Evolutionary conservation across 768 basidiomycete species (phyloP).

Genomic region (Xerocomellus dryophilus): DNA sequence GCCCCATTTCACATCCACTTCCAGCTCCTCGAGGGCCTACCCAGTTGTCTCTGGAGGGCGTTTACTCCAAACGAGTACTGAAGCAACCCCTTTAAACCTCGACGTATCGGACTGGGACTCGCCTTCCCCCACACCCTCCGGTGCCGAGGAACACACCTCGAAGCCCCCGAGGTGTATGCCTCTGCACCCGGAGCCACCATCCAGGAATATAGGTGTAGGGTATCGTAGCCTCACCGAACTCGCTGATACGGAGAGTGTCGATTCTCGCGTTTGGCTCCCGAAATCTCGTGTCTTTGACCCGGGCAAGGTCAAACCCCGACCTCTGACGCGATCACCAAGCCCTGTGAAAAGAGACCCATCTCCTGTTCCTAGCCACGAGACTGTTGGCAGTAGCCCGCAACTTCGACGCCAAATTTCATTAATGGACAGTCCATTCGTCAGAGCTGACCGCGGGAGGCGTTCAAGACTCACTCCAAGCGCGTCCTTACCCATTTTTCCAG

Average conservation of each 20-base stretch:
- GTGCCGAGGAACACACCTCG: conserved; percentile 13
- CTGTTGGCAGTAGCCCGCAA: neutral
- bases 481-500: conserved; percentile 20
- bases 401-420: neutral
- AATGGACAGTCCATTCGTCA: conserved; percentile 17
- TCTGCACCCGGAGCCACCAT: conserved; percentile 4
- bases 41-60: neutral
- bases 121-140: neutral
- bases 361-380: neutral
- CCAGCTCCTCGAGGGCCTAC: conserved; percentile 19
- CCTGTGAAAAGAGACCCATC: conserved; percentile 11
- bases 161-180: conserved; percentile 3
- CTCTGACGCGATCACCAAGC: conserved; percentile 24
- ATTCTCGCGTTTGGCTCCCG: conserved; percentile 31
- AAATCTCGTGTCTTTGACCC: conserved; percentile 25
- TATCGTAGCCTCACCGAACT: conserved; percentile 23
- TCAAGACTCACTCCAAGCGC: conserved; percentile 16
- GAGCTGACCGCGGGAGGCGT: conserved; percentile 19
- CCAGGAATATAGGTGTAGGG: conserved; percentile 16
- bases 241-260: conserved; percentile 8
- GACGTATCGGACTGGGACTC: conserved; percentile 10
- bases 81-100: neutral
- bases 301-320: conserved; percentile 24
- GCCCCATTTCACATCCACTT: conserved; percentile 18
- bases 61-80: neutral